These are phyloP conservation scores for Setaria viridis DNA, from an alignment of 202 grass and related monocot genomes.

Conservation along the genomic window DNA sequence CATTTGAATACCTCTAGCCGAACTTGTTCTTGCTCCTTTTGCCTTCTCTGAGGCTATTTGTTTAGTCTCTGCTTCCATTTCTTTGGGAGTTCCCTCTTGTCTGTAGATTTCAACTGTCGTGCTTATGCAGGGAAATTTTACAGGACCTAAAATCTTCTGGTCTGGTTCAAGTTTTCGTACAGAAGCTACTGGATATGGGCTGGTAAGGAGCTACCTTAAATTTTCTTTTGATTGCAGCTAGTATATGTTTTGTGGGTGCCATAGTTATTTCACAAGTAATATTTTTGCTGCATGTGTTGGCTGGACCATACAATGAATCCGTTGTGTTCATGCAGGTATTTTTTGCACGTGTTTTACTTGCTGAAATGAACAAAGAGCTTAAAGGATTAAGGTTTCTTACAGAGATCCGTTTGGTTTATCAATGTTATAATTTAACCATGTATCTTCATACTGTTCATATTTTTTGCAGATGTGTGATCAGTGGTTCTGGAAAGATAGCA, in stretches of 20 bases:
- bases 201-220: constrained; percentile 67
- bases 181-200: constrained; percentile 97
- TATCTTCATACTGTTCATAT: constrained; percentile 33
- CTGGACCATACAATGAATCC: constrained; percentile 10
- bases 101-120: constrained; percentile 65
- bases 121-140: constrained; percentile 98
- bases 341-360: constrained; percentile 95
- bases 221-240: constrained; percentile 32
- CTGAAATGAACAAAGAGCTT: constrained; percentile 99
- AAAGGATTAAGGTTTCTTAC: constrained; percentile 90
- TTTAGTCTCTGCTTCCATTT: constrained; percentile 28
- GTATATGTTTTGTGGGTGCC: background rate
- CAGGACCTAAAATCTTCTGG: constrained; percentile 99
- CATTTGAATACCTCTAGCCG: background rate
- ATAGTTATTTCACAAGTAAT: constrained; percentile 34
- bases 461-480: constrained; percentile 85
- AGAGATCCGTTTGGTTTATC: constrained; percentile 42
- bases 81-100: background rate
- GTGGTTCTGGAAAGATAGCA: constrained; percentile 98
- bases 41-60: constrained; percentile 30
- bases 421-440: constrained; percentile 40
- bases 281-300: constrained; percentile 16
- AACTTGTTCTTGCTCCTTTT: background rate
- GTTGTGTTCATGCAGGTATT: constrained; percentile 71
- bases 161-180: constrained; percentile 98